Evolutionary conservation across 345 rosid genomes (phyloP), one percentile per base, ranked within the genome.

Genomic region (Eucalyptus viminalis): DNA sequence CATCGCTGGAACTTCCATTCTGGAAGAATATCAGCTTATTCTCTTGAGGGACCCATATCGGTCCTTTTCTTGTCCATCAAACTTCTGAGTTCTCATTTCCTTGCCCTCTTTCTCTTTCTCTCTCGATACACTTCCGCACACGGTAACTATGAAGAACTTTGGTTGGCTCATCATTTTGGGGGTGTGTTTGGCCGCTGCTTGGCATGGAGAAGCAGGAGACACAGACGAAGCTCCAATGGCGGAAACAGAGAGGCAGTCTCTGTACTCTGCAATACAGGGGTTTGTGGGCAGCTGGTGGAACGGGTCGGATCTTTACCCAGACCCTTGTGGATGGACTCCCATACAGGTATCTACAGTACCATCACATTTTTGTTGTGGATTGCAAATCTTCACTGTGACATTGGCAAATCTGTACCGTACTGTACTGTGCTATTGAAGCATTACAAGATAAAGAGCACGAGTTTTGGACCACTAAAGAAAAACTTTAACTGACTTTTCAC

Each of bases 271-370:
- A 22, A 92, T 97, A 62, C 95, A 95, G 92, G 99, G 99, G 62
- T 97, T 97, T 89, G 97, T 95, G 14, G 98, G 99, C 86, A 90
- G 93, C 51, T 93, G 95, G 92, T 97, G 98, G 99, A 97, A 97
- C 93, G 98, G 97, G 80, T 95, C 98, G 54, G 94, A 94, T 92
- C 97, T 97, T 49, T 97, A 94, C 90, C 99, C 99, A 31, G 98
- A 97, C 88, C 99, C 99, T 91, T 97, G 99, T 93, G 99, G 99
- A 14, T 97, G 97, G 98, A 97, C 98, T 92, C 99, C 99, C 7
- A 95, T 97, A 29, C 98, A 97, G 98, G 99, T 95, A 89, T 86
- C 45, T 37, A 37, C 47, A 40, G 83, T 37, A 37, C 47, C 4
- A 11, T 86, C 87, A 15, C 58, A 49, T 17, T 86, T 53, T 25